phyloP scores from a whole-genome alignment of 305 asterid genomes.

The Fraxinus ornus region DNA sequence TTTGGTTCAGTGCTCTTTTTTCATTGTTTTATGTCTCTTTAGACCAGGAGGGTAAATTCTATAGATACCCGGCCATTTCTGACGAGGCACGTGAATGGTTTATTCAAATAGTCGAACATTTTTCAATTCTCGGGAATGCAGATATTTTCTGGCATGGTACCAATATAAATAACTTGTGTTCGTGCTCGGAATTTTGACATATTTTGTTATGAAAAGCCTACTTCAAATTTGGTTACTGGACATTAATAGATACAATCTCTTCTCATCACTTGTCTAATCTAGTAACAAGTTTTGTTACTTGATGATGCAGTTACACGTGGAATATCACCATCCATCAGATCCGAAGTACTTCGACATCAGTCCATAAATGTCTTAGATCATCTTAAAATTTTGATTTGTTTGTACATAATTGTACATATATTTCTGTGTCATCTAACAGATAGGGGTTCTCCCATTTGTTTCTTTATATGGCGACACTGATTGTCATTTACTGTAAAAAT shows the following conservation, averaged over 20 bases:
- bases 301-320: conserved; percentile 80
- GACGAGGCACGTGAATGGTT: neutral
- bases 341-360: conserved; percentile 80
- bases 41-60: neutral
- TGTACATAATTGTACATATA: conserved; percentile 49
- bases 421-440: conserved; percentile 24
- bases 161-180: neutral
- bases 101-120: neutral
- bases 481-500: conserved; percentile 29
- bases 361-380: conserved; percentile 33
- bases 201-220: neutral
- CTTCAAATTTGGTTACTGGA: neutral
- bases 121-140: neutral
- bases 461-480: conserved; percentile 25
- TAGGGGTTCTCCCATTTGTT: conserved; percentile 22
- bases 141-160: neutral
- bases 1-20: neutral
- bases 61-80: neutral
- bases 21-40: neutral
- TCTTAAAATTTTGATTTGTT: conserved; percentile 25
- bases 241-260: neutral
- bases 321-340: conserved; percentile 78
- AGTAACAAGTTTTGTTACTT: conserved; percentile 20
- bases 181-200: neutral
- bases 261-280: neutral